Evolutionary conservation across 164 flowering plant genomes (phyloP), one percentile per base, ranked within the genome.

Genomic region (Echeveria elegans): DNA sequence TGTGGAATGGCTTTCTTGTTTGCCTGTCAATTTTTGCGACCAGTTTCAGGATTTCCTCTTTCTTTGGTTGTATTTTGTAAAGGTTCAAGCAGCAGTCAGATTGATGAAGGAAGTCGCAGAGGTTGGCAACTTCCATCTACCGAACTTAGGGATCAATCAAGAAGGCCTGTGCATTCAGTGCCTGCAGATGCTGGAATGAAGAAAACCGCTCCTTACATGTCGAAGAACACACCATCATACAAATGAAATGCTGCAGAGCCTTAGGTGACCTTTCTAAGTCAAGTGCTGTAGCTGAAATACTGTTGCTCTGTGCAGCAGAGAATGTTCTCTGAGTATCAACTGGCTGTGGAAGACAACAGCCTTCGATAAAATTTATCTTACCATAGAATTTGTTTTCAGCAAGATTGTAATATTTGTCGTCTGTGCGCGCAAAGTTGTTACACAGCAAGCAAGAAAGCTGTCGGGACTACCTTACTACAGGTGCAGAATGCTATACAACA

Each of bases 91-190:
- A 71, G 71, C 47, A 74, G 74, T 45, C 79, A 70, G 24, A 62
- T 50, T 41, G 69, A 63, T 6, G 75, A 72, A 66, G 64, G 63
- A 24, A 65, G 66, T 6, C 63, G 71, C 31, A 81, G 84, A 28
- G 88, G 85, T 30, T 83, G 86, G 90, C 87, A 86, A 15, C 89
- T 88, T 59, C 95, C 95, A 64, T 83, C 86, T 0, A 72, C 79
- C 1, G 87, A 75, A 72, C 72, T 29, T 24, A 11, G 19, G 26
- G 60, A 53, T 8, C 60, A 53, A 11, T 53, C 60, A 53, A 24
- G 30, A 53, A 3, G 5, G 11, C 31, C 31, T 26, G 60, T 16
- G 6, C 21, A 21, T 21, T n/a, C 19, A 21, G 60, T 9, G 30
- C 0, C 60, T 9, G 60, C 60, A 2, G 60, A 53, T 10, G 60